These are phyloP conservation scores for Luzula sylvatica DNA, from an alignment of 176 grass and related monocot species.

Conservation along the genomic window DNA sequence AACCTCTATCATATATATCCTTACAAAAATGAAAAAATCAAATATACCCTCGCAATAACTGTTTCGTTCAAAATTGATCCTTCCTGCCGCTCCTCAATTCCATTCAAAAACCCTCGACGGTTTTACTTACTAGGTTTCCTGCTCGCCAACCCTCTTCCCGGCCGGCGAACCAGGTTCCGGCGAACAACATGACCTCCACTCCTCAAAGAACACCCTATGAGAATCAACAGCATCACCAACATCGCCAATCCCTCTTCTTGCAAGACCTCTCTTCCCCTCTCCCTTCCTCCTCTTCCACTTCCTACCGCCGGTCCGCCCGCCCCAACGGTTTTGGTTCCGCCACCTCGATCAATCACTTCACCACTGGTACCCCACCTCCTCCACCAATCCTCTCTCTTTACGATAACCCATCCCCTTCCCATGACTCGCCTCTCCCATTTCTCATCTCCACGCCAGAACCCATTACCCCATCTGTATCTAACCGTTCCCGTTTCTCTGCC, in stretches of 20 bases:
- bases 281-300: slow-evolving; percentile 20
- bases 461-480: background rate
- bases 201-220: slow-evolving; percentile 41
- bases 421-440: slow-evolving; percentile 1
- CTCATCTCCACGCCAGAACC: slow-evolving; percentile 9
- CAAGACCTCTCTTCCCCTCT: slow-evolving; percentile 48
- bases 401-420: slow-evolving; percentile 33
- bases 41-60: background rate
- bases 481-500: slow-evolving; percentile 18
- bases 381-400: slow-evolving; percentile 62
- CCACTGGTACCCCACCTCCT: slow-evolving; percentile 42
- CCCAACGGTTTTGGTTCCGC: slow-evolving; percentile 20
- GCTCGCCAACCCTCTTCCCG: background rate
- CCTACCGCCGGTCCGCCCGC: slow-evolving; percentile 32
- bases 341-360: slow-evolving; percentile 21
- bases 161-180: background rate
- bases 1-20: no score
- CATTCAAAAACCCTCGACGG: background rate
- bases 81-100: background rate
- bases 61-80: background rate
- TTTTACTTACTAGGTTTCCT: slow-evolving; percentile 29
- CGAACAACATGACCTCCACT: slow-evolving; percentile 4
- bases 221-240: slow-evolving; percentile 32
- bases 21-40: background rate
- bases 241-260: slow-evolving; percentile 51